Evolutionary conservation across 139 green algal genomes (phyloP), one percentile per base, ranked within the genome.

Genomic region (Dunaliella primolecta): DNA sequence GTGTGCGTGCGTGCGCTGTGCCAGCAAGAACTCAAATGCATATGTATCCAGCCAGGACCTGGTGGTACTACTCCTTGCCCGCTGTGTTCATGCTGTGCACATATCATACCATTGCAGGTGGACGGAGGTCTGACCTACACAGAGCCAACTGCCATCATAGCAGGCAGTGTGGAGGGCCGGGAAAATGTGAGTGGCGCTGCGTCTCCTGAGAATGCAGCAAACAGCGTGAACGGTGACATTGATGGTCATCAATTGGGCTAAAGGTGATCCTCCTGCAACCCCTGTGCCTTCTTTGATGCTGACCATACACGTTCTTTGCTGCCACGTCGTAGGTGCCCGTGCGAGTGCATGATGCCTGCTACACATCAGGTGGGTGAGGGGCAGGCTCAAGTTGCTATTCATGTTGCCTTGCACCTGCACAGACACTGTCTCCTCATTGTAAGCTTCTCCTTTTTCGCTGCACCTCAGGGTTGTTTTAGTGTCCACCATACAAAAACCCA

Each of bases 321-420:
- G n/a, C n/a, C n/a, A n/a, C n/a, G 37, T 3, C 36, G 86, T 87
- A 97, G 92, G 92, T 98, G 0, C 83, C 94, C 29, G 85, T 99
- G 32, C 88, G 96, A 0, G 96, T 99, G 24, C 96, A 99, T 83
- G 96, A 99, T 81, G 96, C 96, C 3, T 99, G 96, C 87, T 99
- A 98, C 87, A 99, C 96, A 3, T 96, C 92, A 86, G 94, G 94
- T 95, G 37, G 31, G 88, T 30, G n/a, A n/a, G n/a, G n/a, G n/a
- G n/a, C n/a, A n/a, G n/a, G n/a, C n/a, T n/a, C n/a, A n/a, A n/a
- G n/a, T n/a, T n/a, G n/a, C n/a, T n/a, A n/a, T n/a, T n/a, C n/a
- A n/a, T n/a, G n/a, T n/a, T n/a, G n/a, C n/a, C n/a, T n/a, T n/a
- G n/a, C n/a, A n/a, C n/a, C n/a, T n/a, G n/a, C n/a, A n/a, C n/a